Conservation (phyloP, 2,329 filamentous ascomycete species). For the Fusarium zealandicum region DNA sequence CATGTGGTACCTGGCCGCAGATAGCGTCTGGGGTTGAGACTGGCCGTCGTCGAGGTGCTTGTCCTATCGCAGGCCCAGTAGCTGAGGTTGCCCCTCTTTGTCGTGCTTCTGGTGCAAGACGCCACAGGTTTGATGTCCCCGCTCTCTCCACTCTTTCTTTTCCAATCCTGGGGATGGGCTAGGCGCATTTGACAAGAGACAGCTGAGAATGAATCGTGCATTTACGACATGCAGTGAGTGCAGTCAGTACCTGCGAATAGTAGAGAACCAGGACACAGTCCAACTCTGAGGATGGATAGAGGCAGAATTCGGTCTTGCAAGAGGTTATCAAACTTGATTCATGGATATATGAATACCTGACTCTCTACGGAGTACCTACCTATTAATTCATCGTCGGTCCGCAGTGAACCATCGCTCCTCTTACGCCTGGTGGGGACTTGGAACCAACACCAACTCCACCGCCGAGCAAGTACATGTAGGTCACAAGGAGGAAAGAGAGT, state of each 20-base stretch:
- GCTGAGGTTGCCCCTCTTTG: constrained; percentile 11
- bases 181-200: constrained; percentile 4
- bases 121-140: background rate
- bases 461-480: constrained; percentile 2
- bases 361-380: too few relatives aligned
- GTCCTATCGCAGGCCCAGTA: constrained; percentile 29
- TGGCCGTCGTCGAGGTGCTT: constrained; percentile 22
- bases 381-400: too few relatives aligned
- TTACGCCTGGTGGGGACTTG: constrained; percentile 1
- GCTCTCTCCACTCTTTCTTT: constrained; percentile 21
- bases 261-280: too few relatives aligned
- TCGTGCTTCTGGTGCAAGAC: constrained; percentile 8
- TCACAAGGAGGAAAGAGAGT: constrained; percentile 9
- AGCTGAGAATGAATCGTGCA: constrained; percentile 6
- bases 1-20: constrained; percentile 34
- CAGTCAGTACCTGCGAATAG: too few relatives aligned
- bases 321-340: too few relatives aligned
- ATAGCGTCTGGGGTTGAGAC: constrained; percentile 32
- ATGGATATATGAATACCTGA: too few relatives aligned
- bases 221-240: background rate
- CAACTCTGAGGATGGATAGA: too few relatives aligned
- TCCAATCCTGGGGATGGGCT: constrained; percentile 29
- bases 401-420: background rate
- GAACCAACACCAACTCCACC: constrained; percentile 21
- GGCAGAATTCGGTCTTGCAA: too few relatives aligned